phyloP scores from a whole-genome alignment of 1,139 yeast genomes.

The Saccharomyces hybrid region DNA sequence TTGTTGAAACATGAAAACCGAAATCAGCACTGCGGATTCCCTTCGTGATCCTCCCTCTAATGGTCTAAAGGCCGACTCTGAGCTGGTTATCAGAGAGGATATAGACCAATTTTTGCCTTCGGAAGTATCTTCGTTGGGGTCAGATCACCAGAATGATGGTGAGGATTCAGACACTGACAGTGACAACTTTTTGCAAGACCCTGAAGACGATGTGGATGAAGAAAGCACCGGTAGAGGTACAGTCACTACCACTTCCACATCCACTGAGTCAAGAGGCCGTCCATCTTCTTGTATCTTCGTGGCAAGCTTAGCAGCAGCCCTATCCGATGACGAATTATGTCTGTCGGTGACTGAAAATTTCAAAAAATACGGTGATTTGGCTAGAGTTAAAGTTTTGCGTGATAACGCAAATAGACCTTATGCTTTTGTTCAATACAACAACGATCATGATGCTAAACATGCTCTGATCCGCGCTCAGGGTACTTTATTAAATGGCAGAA shows the following conservation, averaged over 20 bases:
- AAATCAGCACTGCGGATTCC: background rate
- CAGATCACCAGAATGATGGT: conserved; percentile 10
- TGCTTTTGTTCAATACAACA: conserved; percentile 83
- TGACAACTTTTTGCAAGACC: conserved; percentile 1
- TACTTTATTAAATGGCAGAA: conserved; percentile 61
- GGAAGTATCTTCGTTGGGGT: conserved; percentile 17
- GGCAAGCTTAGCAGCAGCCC: conserved; percentile 60
- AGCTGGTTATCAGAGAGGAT: conserved; percentile 18
- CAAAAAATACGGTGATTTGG: conserved; percentile 57
- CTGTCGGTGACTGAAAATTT: conserved; percentile 61
- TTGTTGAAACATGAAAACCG: background rate
- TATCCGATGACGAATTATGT: conserved; percentile 63
- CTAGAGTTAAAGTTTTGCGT: conserved; percentile 76
- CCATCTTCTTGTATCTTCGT: conserved; percentile 89
- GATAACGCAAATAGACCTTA: conserved; percentile 83
- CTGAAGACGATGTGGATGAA: conserved; percentile 4
- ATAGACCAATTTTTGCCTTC: conserved; percentile 15
- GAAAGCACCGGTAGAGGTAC: conserved; percentile 1
- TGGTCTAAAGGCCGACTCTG: conserved; percentile 4
- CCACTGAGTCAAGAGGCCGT: conserved; percentile 34
- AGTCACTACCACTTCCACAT: background rate
- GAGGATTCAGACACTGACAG: conserved; percentile 1
- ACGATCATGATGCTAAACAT: conserved; percentile 57
- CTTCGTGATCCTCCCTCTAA: conserved; percentile 1
- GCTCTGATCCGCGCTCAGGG: conserved; percentile 71